A percentile compares a stretch with the other conserved stretches of the same genome.
phyloP scores from a whole-genome alignment of 768 basidiomycete species.

The Royoungia palumana region DNA sequence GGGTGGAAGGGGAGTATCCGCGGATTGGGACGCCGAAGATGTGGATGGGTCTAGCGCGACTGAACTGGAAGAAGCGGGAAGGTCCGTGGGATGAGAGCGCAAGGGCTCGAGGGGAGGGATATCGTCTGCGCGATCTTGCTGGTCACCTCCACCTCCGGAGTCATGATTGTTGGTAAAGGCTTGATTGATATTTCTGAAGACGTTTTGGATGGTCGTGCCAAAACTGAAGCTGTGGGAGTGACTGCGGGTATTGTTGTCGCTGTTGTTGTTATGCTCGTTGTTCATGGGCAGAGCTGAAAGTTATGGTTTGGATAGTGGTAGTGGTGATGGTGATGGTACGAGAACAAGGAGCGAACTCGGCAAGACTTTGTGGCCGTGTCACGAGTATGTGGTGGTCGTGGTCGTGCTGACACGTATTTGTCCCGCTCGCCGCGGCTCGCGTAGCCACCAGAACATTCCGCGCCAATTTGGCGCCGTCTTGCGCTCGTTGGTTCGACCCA shows the following conservation, averaged over 20 bases:
- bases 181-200: slow-evolving; percentile 32
- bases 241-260: not conserved
- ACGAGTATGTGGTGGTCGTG: not conserved
- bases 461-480: not conserved
- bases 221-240: slow-evolving; percentile 17
- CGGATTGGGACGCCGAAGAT: not conserved
- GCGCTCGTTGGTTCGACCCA: slow-evolving; percentile 15
- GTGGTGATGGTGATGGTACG: slow-evolving; percentile 16
- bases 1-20: slow-evolving; percentile 8
- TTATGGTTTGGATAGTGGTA: no score
- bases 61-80: slow-evolving; percentile 1
- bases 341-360: slow-evolving; percentile 12
- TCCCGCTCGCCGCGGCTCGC: slow-evolving; percentile 18
- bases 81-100: slow-evolving; percentile 1
- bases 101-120: slow-evolving; percentile 5
- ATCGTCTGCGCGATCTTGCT: not conserved
- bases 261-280: slow-evolving; percentile 10
- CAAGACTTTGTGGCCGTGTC: not conserved
- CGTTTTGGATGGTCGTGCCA: slow-evolving; percentile 27
- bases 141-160: not conserved
- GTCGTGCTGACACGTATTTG: slow-evolving; percentile 20
- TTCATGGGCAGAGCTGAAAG: slow-evolving; percentile 8
- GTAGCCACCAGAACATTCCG: slow-evolving; percentile 33
- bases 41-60: not conserved
- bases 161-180: slow-evolving; percentile 20